Evolutionary conservation across 441 rosid species (phyloP).

Genomic region (Bocquillonia castaneifolia): DNA sequence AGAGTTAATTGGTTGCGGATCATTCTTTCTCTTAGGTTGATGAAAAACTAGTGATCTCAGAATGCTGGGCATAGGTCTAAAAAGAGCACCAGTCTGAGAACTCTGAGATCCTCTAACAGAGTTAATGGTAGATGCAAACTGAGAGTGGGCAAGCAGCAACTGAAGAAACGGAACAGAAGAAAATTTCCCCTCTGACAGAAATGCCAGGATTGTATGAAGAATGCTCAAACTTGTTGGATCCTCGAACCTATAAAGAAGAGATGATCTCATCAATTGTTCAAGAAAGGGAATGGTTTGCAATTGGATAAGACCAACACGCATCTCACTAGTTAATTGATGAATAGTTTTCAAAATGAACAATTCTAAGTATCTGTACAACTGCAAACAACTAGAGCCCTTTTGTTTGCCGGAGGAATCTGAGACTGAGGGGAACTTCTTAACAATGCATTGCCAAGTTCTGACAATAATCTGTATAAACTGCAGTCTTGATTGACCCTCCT

Average conservation of each 20-base stretch:
- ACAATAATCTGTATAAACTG: constrained; percentile 50
- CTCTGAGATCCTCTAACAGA: constrained; percentile 35
- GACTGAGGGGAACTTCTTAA: constrained; percentile 43
- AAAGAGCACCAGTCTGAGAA: constrained; percentile 49
- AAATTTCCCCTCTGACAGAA: constrained; percentile 53
- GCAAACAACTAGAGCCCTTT: constrained; percentile 31
- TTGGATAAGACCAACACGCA: constrained; percentile 49
- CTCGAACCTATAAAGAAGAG: constrained; percentile 76
- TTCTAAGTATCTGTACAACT: constrained; percentile 62
- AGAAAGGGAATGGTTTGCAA: constrained; percentile 64
- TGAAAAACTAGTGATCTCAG: constrained; percentile 48
- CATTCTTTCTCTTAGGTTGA: constrained; percentile 26
- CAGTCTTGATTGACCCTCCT: constrained; percentile 40
- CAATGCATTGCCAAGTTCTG: constrained; percentile 56
- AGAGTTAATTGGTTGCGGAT: constrained; percentile 32
- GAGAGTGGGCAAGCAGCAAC: constrained; percentile 81
- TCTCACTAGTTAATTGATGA: constrained; percentile 40
- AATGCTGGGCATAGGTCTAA: constrained; percentile 73
- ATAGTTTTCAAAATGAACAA: constrained; percentile 59
- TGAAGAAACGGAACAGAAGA: constrained; percentile 53
- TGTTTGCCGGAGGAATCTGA: constrained; percentile 30
- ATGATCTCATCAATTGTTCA: constrained; percentile 55
- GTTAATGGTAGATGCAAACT: constrained; percentile 54
- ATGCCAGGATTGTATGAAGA: constrained; percentile 43
- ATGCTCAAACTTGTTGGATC: constrained; percentile 57